phyloP scores from a whole-genome alignment of 495 filamentous ascomycete genomes.

The Aspergillus sparsus region DNA sequence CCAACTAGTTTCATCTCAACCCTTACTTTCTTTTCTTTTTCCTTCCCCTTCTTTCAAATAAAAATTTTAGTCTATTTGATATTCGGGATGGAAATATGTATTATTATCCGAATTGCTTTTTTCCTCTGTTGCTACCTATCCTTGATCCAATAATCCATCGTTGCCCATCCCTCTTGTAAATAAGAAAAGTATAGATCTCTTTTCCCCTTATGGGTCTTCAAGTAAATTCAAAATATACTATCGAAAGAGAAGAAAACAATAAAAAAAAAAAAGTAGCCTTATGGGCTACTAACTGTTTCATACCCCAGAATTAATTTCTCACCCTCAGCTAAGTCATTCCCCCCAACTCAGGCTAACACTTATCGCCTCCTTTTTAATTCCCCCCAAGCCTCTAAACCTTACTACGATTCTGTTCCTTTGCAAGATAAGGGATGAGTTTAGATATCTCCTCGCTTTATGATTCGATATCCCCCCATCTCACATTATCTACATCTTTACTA shows the following conservation, averaged over 20 bases:
- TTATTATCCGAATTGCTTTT: too few relatives aligned
- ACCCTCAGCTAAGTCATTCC: neutral
- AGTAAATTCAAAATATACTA: too few relatives aligned
- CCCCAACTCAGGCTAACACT: neutral
- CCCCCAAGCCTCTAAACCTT: neutral
- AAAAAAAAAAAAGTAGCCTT: neutral
- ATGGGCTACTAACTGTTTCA: neutral
- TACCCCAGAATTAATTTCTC: slow-evolving; percentile 1
- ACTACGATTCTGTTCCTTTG: neutral
- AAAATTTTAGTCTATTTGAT: too few relatives aligned
- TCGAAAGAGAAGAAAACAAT: neutral
- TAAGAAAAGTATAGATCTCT: neutral
- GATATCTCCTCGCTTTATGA: slow-evolving; percentile 22
- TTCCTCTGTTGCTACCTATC: too few relatives aligned
- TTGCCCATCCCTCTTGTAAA: too few relatives aligned
- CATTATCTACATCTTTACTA: neutral
- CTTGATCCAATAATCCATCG: too few relatives aligned
- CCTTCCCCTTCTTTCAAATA: too few relatives aligned
- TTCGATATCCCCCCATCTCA: slow-evolving; percentile 14
- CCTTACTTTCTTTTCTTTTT: too few relatives aligned
- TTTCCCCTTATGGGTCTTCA: neutral
- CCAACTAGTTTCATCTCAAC: too few relatives aligned
- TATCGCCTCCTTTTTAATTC: neutral
- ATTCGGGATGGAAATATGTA: too few relatives aligned
- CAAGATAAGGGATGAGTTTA: slow-evolving; percentile 16